A percentile compares a stretch with the other conserved stretches of the same genome.
These are phyloP conservation scores for Pichia sp. DNA, from an alignment of 1,139 yeast genomes.

Conservation along the genomic window DNA sequence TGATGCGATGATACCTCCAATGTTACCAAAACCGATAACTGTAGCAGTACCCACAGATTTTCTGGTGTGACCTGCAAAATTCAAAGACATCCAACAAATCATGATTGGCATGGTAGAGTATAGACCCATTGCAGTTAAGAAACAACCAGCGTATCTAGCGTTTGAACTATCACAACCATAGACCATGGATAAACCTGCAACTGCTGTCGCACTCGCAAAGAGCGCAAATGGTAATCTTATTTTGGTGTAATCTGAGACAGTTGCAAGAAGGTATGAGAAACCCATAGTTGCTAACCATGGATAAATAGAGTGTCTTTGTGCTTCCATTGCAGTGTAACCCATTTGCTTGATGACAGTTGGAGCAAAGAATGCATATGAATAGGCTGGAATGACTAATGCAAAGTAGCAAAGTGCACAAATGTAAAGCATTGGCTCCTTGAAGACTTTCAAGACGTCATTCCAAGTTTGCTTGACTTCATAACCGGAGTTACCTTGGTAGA, in stretches of 20 bases:
- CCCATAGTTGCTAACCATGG: slow-evolving; percentile 72
- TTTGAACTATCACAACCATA: slow-evolving; percentile 26
- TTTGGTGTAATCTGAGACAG: slow-evolving; percentile 40
- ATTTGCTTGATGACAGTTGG: slow-evolving; percentile 54
- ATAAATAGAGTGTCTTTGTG: slow-evolving; percentile 63
- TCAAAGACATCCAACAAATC: slow-evolving; percentile 67
- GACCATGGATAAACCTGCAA: slow-evolving; percentile 51
- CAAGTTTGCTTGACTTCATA: slow-evolving; percentile 41
- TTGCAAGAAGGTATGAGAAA: slow-evolving; percentile 39
- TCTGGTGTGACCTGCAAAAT: slow-evolving; percentile 64
- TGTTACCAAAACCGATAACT: slow-evolving; percentile 78
- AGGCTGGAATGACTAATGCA: slow-evolving; percentile 58
- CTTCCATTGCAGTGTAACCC: slow-evolving; percentile 54
- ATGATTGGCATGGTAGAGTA: slow-evolving; percentile 73
- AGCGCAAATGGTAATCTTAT: slow-evolving; percentile 46
- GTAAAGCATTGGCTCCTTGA: slow-evolving; percentile 50
- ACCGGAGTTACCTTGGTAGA: slow-evolving; percentile 50
- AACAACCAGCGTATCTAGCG: slow-evolving; percentile 66
- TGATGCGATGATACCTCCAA: slow-evolving; percentile 74
- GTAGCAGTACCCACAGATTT: slow-evolving; percentile 70
- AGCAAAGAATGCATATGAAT: slow-evolving; percentile 68
- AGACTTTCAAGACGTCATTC: slow-evolving; percentile 35
- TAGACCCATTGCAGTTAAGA: slow-evolving; percentile 58
- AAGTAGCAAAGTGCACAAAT: slow-evolving; percentile 55
- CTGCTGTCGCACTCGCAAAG: slow-evolving; percentile 35